Base-by-base conservation (phyloP, 306 rosid genomes). In the Fragaria nilgerrensis region DNA sequence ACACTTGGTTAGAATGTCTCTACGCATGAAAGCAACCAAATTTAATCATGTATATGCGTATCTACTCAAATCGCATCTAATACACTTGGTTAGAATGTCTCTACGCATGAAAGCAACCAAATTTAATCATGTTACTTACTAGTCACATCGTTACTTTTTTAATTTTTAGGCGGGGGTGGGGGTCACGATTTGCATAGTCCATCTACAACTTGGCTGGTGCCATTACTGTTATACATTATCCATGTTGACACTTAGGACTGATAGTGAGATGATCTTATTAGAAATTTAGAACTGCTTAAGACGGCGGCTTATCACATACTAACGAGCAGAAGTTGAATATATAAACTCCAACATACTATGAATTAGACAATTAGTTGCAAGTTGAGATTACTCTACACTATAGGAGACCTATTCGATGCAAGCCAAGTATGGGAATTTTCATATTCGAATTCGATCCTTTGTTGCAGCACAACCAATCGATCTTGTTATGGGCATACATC, bases 61-160 rank as follows among this genome's bases (percentile, higher is more conserved):
- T 43, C 84, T 44, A 66, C 47, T 34, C 23, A 58, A 70, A 66
- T 78, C 83, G 37, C 74, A 74, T 75, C 69, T 5, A 64, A 53
- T 69, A 59, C 68, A 75, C 53, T 32, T 69, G 10, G 23, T 22
- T 53, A 44, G 84, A 84, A 84, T 84, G 87, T 80, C 82, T 66
- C 41, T 20, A 62, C 74, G 58, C 36, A 27, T 62, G 79, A 84
- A 68, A 73, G 84, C 80, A 67, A 59, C 41, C 5, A 12, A 73
- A 61, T 68, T 84, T 15, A 73, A 55, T 78, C 2, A 9, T 15
- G 36, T 29, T 15, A 11, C n/a, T n/a, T 14, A 13, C 39, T 27
- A 15, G 15, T 61, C 67, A 29, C 68, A 62, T 32, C 6, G 25
- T 14, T 25, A 29, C 25, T 11, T 19, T 19, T 29, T 2, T 10